phyloP scores from a whole-genome alignment of 1,139 yeast species.

The Candida sp. region DNA sequence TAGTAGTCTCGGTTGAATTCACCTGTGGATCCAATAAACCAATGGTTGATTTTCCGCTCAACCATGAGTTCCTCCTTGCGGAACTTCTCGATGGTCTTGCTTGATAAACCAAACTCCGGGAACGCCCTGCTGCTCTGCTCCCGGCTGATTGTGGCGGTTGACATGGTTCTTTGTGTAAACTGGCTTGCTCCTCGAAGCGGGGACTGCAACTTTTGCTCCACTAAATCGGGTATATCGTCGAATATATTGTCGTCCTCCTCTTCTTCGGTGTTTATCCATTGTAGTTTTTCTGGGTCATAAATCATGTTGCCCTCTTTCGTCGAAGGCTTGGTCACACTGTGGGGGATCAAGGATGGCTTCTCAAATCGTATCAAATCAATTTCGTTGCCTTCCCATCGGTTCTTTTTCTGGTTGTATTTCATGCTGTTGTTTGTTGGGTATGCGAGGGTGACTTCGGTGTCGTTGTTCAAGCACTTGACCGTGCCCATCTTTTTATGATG shows the following conservation, averaged over 20 bases:
- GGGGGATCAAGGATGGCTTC: constrained; percentile 41
- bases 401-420: constrained; percentile 57
- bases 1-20: constrained; percentile 41
- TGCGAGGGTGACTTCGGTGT: constrained; percentile 16
- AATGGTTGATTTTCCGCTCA: constrained; percentile 49
- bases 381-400: constrained; percentile 75
- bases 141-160: constrained; percentile 23
- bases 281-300: constrained; percentile 60
- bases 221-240: constrained; percentile 50
- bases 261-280: constrained; percentile 51
- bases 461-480: constrained; percentile 31
- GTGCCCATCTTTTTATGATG: constrained; percentile 31
- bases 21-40: constrained; percentile 45
- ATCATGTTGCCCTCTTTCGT: constrained; percentile 47
- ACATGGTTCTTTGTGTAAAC: constrained; percentile 42
- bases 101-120: constrained; percentile 44
- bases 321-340: constrained; percentile 21
- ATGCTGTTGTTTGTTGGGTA: constrained; percentile 34
- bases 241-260: constrained; percentile 53
- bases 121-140: not conserved
- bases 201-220: constrained; percentile 11
- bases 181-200: constrained; percentile 26
- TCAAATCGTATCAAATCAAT: constrained; percentile 57
- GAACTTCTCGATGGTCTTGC: constrained; percentile 44
- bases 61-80: constrained; percentile 56